A percentile compares a stretch with the other conserved stretches of the same genome.
Conservation (phyloP, 495 filamentous ascomycete genomes). For the Aspergillus panamensis region DNA sequence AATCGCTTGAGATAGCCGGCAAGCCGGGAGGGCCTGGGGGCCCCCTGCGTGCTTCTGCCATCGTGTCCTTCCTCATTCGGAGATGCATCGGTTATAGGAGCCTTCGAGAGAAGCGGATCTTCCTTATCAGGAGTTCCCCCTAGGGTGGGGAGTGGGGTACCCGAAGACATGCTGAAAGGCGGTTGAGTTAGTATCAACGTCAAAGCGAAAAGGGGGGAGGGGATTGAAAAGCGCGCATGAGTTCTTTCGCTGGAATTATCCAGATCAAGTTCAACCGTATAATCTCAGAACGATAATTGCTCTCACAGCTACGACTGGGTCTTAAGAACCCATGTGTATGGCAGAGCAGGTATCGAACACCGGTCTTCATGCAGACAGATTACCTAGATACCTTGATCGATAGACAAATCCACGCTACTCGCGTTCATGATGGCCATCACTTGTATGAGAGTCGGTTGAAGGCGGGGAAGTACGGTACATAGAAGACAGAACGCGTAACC, state of each 20-base stretch:
- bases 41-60: conserved; percentile 15
- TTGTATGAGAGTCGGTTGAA: conserved; percentile 21
- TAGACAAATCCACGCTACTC: conserved; percentile 43
- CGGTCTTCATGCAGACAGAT: conserved; percentile 47
- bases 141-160: conserved; percentile 32
- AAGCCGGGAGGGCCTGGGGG: conserved; percentile 29
- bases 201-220: not conserved
- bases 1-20: conserved; percentile 34
- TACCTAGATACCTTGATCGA: conserved; percentile 51
- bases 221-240: conserved; percentile 43
- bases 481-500: conserved; percentile 8
- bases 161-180: conserved; percentile 34
- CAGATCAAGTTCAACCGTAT: conserved; percentile 63
- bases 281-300: conserved; percentile 49
- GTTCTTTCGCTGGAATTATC: conserved; percentile 61
- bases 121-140: conserved; percentile 29
- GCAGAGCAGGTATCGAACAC: conserved; percentile 36
- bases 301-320: conserved; percentile 3
- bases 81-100: conserved; percentile 9
- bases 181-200: conserved; percentile 25
- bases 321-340: conserved; percentile 8
- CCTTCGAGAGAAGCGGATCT: conserved; percentile 9
- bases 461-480: conserved; percentile 27
- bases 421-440: conserved; percentile 40
- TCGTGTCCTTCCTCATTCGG: conserved; percentile 25